These are phyloP conservation scores for Exophiala sp. DNA, from an alignment of 2,329 filamentous ascomycete genomes.

Conservation along the genomic window DNA sequence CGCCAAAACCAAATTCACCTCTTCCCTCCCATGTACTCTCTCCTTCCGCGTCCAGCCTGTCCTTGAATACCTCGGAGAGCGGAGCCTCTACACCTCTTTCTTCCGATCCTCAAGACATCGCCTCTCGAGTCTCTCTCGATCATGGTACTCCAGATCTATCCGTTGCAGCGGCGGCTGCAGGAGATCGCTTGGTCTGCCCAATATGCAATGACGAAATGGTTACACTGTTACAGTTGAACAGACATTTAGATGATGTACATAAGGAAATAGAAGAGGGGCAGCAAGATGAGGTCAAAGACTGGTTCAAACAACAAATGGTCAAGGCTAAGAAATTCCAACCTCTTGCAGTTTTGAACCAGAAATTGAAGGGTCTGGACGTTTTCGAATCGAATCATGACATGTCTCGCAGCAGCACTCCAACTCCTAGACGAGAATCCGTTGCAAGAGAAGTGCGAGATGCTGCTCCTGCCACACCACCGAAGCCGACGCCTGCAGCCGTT, in stretches of 20 bases:
- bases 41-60: slow-evolving; percentile 69
- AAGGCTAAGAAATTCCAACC: slow-evolving; percentile 94
- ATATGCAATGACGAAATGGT: slow-evolving; percentile 99
- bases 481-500: slow-evolving; percentile 38
- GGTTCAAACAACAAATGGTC: slow-evolving; percentile 91
- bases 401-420: slow-evolving; percentile 37
- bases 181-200: slow-evolving; percentile 78
- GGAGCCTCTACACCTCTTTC: slow-evolving; percentile 70
- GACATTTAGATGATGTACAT: slow-evolving; percentile 82
- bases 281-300: slow-evolving; percentile 93
- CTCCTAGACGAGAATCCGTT: slow-evolving; percentile 24
- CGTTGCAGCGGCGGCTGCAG: slow-evolving; percentile 52
- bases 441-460: slow-evolving; percentile 29
- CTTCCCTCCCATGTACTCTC: slow-evolving; percentile 51
- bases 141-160: slow-evolving; percentile 52
- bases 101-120: slow-evolving; percentile 71
- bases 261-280: slow-evolving; percentile 83
- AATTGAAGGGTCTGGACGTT: slow-evolving; percentile 84
- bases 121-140: slow-evolving; percentile 72
- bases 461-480: slow-evolving; percentile 30
- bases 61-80: slow-evolving; percentile 50
- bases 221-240: slow-evolving; percentile 87
- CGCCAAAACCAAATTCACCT: slow-evolving; percentile 39
- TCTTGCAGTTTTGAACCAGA: slow-evolving; percentile 86
- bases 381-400: slow-evolving; percentile 85